These are phyloP conservation scores for Heritiera fomes DNA, from an alignment of 345 rosid genomes.

Conservation along the genomic window DNA sequence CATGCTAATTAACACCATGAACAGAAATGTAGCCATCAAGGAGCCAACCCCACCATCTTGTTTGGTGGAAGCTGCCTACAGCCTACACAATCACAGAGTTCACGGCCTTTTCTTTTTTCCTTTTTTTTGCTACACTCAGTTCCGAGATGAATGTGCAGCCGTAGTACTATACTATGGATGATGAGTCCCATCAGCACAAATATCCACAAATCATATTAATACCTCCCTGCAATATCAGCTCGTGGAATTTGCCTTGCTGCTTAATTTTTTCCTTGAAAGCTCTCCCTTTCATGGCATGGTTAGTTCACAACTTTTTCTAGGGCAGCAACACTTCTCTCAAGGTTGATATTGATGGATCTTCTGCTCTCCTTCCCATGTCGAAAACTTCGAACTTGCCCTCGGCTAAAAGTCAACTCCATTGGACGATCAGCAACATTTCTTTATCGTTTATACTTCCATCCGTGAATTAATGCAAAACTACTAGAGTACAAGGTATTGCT, in stretches of 20 bases:
- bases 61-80: constrained; percentile 30
- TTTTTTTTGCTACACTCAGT: not conserved
- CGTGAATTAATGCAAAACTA: no score
- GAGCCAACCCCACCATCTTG: constrained; percentile 26
- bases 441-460: no score
- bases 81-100: not conserved
- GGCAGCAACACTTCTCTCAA: constrained; percentile 10
- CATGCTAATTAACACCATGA: constrained; percentile 18
- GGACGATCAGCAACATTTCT: no score
- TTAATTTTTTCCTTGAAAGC: no score
- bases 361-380: not conserved
- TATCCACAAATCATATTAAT: not conserved
- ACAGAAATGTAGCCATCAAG: constrained; percentile 34
- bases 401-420: no score
- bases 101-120: not conserved
- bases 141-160: constrained; percentile 8
- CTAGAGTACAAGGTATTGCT: no score
- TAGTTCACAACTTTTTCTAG: not conserved
- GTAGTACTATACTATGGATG: not conserved
- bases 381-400: not conserved
- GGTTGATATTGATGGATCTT: constrained; percentile 21
- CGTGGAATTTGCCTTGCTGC: no score
- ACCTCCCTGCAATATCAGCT: not conserved
- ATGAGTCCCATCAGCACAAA: constrained; percentile 14
- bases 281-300: not conserved